Base-by-base conservation (phyloP, 768 basidiomycete genomes). In the Boletus insuetus region DNA sequence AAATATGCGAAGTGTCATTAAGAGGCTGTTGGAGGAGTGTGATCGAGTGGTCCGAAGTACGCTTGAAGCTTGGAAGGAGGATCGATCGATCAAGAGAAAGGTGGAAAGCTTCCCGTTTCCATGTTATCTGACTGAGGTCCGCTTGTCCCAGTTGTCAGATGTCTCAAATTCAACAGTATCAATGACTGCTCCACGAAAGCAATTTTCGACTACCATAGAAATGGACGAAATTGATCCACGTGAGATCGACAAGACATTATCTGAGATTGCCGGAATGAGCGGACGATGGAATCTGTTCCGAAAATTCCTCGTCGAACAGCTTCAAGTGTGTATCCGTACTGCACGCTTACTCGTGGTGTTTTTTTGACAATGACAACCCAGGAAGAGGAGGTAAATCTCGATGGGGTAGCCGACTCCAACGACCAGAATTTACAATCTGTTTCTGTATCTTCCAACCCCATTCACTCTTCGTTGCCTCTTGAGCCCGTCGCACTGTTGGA, bases 221-320 rank as follows among this genome's bases (percentile, higher is more conserved):
- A n/a, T 51, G n/a, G 85, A 90, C 13, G 79, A 80, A 1, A 75
- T 90, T 5, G 94, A 98, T 68, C 89, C 91, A 13, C 82, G 93
- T 52, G 96, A 98, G 68, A 85, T 97, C 11, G 96, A 99, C 74
- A 90, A 87, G 66, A 77, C 91, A 0, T 65, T 97, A n/a, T 86
- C 89, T 2, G 97, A 98, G 71, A 72, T 91, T 10, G 85, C 94
- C 14, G 88, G 87, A 4, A 94, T 99, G 84, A 85, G 89, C 34
- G 86, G 94, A 22, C 78, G 96, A 51, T 99, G 96, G 96, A 84
- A 83, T 59, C 70, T 98, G 58, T 95, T 98, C 73, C 82, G 86
- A 50, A 87, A 90, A 53, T 99, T 98, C 69, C 76, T 98, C 17
- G 76, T 83, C 32, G 89, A 90, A 48, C 80, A 87, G 32, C 70